Conservation (phyloP, 768 basidiomycete genomes). For the Lyophyllum decastes region DNA sequence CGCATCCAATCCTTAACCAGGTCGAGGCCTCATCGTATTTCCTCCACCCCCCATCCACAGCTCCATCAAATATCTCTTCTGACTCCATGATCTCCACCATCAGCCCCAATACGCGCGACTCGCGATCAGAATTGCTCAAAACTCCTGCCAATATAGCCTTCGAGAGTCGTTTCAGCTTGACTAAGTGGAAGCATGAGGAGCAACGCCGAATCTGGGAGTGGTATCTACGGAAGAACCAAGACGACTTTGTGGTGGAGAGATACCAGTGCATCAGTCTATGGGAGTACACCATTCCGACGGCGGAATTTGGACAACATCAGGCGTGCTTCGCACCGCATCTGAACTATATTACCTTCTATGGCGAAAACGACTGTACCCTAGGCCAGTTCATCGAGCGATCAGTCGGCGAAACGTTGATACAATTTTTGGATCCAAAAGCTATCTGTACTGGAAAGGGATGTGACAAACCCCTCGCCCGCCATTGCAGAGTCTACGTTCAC, state of each 20-base stretch:
- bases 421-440: constrained; percentile 73
- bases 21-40: constrained; percentile 36
- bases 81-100: constrained; percentile 1
- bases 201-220: constrained; percentile 93
- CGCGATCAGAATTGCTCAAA: constrained; percentile 50
- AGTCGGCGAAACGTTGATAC: constrained; percentile 65
- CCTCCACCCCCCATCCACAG: constrained; percentile 17
- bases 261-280: constrained; percentile 87
- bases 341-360: constrained; percentile 84
- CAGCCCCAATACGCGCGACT: constrained; percentile 23
- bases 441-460: constrained; percentile 86
- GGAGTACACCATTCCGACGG: constrained; percentile 77
- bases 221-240: constrained; percentile 85
- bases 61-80: constrained; percentile 22
- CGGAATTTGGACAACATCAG: constrained; percentile 65
- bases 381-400: constrained; percentile 91
- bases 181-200: constrained; percentile 84
- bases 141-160: constrained; percentile 68
- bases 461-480: constrained; percentile 74
- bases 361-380: constrained; percentile 88
- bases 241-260: constrained; percentile 89
- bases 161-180: constrained; percentile 68
- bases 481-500: constrained; percentile 91
- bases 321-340: constrained; percentile 78
- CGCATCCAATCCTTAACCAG: constrained; percentile 28